Evolutionary conservation across 2,329 filamentous ascomycete species (phyloP).

Genomic region (Sclerotinia minor): DNA sequence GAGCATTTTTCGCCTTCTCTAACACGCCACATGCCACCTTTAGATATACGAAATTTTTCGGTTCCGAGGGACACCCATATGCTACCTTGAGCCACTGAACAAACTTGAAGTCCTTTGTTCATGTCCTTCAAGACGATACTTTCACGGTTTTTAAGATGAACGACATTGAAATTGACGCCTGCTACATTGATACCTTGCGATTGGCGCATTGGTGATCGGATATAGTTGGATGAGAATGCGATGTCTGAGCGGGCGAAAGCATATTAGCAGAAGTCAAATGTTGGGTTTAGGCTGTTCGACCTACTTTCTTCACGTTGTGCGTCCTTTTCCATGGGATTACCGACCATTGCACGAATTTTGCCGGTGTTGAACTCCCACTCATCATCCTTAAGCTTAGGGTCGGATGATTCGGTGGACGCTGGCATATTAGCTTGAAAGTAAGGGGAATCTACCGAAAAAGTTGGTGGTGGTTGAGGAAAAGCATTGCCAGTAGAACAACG

Average conservation of each 20-base stretch:
- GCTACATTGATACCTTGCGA: conserved; percentile 27
- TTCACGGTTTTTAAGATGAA: conserved; percentile 14
- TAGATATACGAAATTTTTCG: conserved; percentile 28
- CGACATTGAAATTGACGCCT: conserved; percentile 28
- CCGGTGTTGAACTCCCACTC: conserved; percentile 33
- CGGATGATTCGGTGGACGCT: neutral
- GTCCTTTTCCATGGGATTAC: conserved; percentile 24
- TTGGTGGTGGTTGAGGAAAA: neutral
- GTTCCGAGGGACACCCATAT: conserved; percentile 28
- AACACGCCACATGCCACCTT: conserved; percentile 33
- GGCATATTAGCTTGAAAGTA: neutral
- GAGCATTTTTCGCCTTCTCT: conserved; percentile 28
- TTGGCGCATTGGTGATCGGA: conserved; percentile 14
- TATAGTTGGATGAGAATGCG: conserved; percentile 33
- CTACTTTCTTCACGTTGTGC: conserved; percentile 33
- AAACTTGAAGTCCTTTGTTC: conserved; percentile 23
- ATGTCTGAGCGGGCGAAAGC: conserved; percentile 26
- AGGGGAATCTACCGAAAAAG: neutral
- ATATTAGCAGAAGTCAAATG: neutral
- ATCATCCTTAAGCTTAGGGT: neutral
- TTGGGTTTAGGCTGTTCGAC: conserved; percentile 1
- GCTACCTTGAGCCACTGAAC: conserved; percentile 29
- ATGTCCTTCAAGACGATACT: neutral
- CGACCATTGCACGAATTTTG: conserved; percentile 26
- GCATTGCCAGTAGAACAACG: neutral